phyloP scores from a whole-genome alignment of 2,329 filamentous ascomycete genomes.

The Colletotrichum noveboracense region DNA sequence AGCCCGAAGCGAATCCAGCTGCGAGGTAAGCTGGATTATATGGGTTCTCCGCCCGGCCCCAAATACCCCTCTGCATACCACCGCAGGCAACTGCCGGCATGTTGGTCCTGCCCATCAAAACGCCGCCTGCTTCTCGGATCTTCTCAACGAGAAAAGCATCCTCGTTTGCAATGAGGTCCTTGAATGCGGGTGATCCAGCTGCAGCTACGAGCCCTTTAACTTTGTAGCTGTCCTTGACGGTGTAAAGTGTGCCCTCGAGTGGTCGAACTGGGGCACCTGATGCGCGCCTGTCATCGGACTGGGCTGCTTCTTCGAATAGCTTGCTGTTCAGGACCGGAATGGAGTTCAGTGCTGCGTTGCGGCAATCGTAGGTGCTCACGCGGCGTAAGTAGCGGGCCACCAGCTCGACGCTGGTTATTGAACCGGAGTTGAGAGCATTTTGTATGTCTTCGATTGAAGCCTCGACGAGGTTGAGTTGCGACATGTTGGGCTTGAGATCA shows the following conservation, averaged over 20 bases:
- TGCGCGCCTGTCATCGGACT: conserved; percentile 31
- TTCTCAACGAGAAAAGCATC: conserved; percentile 57
- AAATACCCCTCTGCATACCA: conserved; percentile 58
- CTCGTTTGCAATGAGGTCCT: conserved; percentile 50
- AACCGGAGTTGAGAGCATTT: conserved; percentile 19
- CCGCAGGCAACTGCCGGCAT: conserved; percentile 63
- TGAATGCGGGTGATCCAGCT: conserved; percentile 59
- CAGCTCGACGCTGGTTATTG: conserved; percentile 31
- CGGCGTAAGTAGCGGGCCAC: conserved; percentile 29
- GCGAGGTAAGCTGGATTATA: conserved; percentile 56
- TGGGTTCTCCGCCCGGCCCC: conserved; percentile 56
- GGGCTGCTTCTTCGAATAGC: conserved; percentile 29
- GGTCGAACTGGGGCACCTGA: conserved; percentile 8
- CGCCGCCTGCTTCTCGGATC: conserved; percentile 52
- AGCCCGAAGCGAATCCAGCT: conserved; percentile 57
- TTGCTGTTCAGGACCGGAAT: conserved; percentile 27
- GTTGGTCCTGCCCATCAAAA: conserved; percentile 59
- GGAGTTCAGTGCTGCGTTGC: conserved; percentile 28
- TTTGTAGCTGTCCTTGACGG: conserved; percentile 63
- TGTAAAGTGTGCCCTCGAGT: conserved; percentile 62
- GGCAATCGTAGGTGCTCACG: conserved; percentile 29
- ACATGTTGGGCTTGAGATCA: neutral
- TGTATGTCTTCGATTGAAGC: conserved; percentile 30
- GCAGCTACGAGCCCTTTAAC: conserved; percentile 57
- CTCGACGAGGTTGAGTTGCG: conserved; percentile 26